A percentile compares a stretch with the other conserved stretches of the same genome.
Evolutionary conservation across 176 grass and related monocot genomes (phyloP).

Genomic region (Puya raimondii): DNA sequence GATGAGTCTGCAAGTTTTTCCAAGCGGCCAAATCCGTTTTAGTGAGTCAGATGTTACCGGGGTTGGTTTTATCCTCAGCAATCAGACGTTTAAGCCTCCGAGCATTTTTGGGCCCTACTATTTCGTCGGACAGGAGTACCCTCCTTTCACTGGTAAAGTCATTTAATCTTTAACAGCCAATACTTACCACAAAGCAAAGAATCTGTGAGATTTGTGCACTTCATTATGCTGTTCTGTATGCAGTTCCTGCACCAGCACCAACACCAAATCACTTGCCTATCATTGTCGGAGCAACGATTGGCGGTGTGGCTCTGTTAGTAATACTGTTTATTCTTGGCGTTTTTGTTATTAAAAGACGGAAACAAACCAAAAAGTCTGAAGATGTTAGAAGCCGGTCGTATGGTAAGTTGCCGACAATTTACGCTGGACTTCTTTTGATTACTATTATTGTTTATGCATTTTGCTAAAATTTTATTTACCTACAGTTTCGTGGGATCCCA

Average conservation of each 20-base stretch:
- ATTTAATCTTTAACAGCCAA: neutral
- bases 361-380: constrained; percentile 18
- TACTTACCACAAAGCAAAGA: neutral
- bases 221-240: neutral
- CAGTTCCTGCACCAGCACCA: constrained; percentile 5
- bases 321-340: constrained; percentile 20
- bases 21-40: constrained; percentile 18
- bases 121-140: constrained; percentile 46
- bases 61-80: constrained; percentile 46
- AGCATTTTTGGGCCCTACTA: constrained; percentile 31
- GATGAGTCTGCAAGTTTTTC: constrained; percentile 45
- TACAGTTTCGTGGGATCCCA: constrained; percentile 56
- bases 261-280: constrained; percentile 28
- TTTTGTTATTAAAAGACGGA: constrained; percentile 28
- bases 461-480: neutral
- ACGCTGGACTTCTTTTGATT: neutral
- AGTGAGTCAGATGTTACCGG: no score
- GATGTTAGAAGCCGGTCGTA: constrained; percentile 38
- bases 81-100: constrained; percentile 65
- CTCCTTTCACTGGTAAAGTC: constrained; percentile 34
- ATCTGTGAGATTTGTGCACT: neutral
- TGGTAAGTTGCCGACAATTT: constrained; percentile 20
- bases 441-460: neutral
- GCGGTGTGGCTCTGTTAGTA: constrained; percentile 31
- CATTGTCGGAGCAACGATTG: constrained; percentile 38